These are phyloP conservation scores for Cystofilobasidium ferigula DNA, from an alignment of 768 basidiomycete species.

Conservation along the genomic window DNA sequence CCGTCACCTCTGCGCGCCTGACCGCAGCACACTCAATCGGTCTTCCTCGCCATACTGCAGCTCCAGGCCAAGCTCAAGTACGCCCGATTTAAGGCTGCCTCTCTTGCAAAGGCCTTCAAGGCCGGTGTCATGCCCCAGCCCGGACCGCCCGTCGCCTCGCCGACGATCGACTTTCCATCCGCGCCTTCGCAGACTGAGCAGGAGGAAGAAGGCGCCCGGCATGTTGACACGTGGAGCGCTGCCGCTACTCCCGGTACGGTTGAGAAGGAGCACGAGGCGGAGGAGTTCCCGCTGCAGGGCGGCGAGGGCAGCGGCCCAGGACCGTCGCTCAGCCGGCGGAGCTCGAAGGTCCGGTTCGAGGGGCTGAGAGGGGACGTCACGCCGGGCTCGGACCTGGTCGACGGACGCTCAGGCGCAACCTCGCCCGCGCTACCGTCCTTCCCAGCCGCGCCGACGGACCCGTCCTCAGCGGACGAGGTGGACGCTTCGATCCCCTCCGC, in stretches of 20 bases:
- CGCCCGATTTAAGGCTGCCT: conserved; percentile 94
- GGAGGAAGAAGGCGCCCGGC: not conserved
- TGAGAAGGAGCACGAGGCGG: conserved; percentile 21
- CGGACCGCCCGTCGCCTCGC: conserved; percentile 23
- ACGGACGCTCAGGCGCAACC: not conserved
- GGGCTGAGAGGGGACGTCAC: not conserved
- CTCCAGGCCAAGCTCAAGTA: conserved; percentile 80
- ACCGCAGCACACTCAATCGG: not conserved
- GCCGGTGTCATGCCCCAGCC: conserved; percentile 48
- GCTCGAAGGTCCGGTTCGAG: not conserved
- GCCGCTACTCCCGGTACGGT: conserved; percentile 60
- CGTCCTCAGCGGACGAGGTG: not conserved
- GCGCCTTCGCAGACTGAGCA: conserved; percentile 1
- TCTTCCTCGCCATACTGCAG: conserved; percentile 39
- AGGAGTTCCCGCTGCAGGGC: not conserved
- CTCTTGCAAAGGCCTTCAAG: conserved; percentile 87
- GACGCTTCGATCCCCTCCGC: conserved; percentile 30
- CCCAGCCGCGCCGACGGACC: not conserved
- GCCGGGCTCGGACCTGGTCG: not conserved
- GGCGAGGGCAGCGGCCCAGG: not conserved
- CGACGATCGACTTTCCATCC: conserved; percentile 26
- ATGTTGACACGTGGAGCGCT: conserved; percentile 51
- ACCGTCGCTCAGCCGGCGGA: not conserved
- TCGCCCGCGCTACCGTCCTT: conserved; percentile 11
- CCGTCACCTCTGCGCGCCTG: too few species aligned